Conservation (phyloP, 345 rosid genomes). For the Ceriops zippeliana region DNA sequence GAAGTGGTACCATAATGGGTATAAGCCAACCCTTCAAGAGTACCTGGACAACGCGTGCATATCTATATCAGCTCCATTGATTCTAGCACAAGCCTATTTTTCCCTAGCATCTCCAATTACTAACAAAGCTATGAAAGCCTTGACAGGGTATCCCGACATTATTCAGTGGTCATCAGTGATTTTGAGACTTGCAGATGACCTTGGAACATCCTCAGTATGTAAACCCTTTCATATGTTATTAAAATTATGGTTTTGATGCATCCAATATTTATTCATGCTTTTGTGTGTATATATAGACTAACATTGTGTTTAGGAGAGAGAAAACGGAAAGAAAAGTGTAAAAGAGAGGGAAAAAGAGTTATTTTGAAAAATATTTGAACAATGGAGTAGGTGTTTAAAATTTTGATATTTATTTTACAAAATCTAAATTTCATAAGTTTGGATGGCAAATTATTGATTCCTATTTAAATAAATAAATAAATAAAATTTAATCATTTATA, state of each 20-base stretch:
- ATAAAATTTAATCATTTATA: too few species aligned
- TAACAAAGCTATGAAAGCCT: slow-evolving; percentile 11
- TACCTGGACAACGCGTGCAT: slow-evolving; percentile 40
- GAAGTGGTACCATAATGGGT: slow-evolving; percentile 34
- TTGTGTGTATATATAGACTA: background rate
- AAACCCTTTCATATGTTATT: background rate
- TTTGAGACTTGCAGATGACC: slow-evolving; percentile 34
- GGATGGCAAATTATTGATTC: too few species aligned
- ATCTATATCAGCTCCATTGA: slow-evolving; percentile 25
- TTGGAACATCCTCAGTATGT: slow-evolving; percentile 43
- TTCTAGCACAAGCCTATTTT: slow-evolving; percentile 22
- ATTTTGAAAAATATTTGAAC: background rate
- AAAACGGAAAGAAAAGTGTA: too few species aligned
- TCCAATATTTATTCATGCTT: too few species aligned
- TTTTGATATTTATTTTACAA: too few species aligned
- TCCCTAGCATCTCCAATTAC: slow-evolving; percentile 16
- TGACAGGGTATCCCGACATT: slow-evolving; percentile 8
- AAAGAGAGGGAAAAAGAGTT: too few species aligned
- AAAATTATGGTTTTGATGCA: background rate
- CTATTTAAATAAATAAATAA: too few species aligned
- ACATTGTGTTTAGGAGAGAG: background rate
- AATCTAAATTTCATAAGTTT: too few species aligned
- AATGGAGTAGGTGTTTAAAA: too few species aligned
- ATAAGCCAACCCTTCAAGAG: slow-evolving; percentile 36
- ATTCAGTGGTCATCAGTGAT: slow-evolving; percentile 29